These are phyloP conservation scores for Lanzia echinophila DNA, from an alignment of 2,329 filamentous ascomycete genomes.

Conservation along the genomic window DNA sequence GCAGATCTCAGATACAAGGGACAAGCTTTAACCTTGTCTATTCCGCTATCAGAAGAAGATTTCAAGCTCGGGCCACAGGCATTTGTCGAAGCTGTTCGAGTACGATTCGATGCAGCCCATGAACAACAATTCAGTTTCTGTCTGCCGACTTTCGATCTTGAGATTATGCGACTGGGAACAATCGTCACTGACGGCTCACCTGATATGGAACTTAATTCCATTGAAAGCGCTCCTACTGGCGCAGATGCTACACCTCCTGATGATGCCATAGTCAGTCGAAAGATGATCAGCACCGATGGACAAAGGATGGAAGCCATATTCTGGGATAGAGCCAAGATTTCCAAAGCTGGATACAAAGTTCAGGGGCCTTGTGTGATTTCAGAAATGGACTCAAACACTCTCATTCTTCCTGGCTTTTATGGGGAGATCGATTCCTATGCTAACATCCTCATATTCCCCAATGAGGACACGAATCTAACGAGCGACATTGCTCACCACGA, in stretches of 20 bases:
- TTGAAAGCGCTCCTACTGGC: background rate
- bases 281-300: conserved; percentile 1
- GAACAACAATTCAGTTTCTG: conserved; percentile 5
- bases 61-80: background rate
- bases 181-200: conserved; percentile 2
- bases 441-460: conserved; percentile 1
- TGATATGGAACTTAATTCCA: background rate
- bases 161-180: background rate
- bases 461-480: background rate
- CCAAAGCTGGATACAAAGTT: conserved; percentile 3
- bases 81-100: background rate
- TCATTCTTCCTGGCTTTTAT: conserved; percentile 1
- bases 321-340: conserved; percentile 1
- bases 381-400: conserved; percentile 5
- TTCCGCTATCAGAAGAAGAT: background rate
- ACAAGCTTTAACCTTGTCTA: conserved; percentile 2
- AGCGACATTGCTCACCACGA: background rate
- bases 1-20: conserved; percentile 3
- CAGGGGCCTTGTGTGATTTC: conserved; percentile 2
- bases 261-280: background rate
- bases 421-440: conserved; percentile 1
- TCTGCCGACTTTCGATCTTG: background rate
- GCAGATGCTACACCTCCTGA: background rate
- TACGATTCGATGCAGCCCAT: conserved; percentile 1
- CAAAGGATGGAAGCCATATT: background rate